Evolutionary conservation across 495 filamentous ascomycete species (phyloP), one percentile per base, ranked within the genome.

Genomic region (Neurospora hispaniola): DNA sequence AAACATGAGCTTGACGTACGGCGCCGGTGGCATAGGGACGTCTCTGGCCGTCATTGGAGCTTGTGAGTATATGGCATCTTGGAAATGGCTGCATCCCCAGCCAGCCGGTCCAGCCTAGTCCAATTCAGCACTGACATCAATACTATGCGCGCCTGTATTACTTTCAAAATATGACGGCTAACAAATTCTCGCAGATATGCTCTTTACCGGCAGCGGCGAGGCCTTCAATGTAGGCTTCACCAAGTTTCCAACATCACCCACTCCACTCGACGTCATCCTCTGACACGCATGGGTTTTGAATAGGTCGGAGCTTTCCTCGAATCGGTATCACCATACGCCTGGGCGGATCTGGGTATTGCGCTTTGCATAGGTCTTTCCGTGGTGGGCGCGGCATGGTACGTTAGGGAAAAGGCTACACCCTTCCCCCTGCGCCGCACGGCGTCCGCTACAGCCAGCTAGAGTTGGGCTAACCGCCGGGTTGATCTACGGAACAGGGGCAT

Each of bases 281-380:
- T 85, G 74, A 73, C 69, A 71, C 38, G 20, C 14, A 73, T 66
- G 75, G 93, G 96, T 88, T 85, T 88, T 69, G 96, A 97, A 83
- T 97, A 99, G 85, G 91, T 98, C 81, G 96, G 96, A 81, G 88
- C 90, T 82, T 98, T 98, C 82, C 88, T 99, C 81, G 94, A 98
- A 83, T 89, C 90, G 74, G 90, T 97, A 76, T 98, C 96, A 70
- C 96, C 96, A 9, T 97, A 94, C 80, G 92, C 92, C 66, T 99
- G 94, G 93, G 96, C 94, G 74, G 88, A 88, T 79, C 80, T 96
- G 59, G 96, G 96, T 75, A 97, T 98, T 75, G 92, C 90, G 35
- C 89, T 98, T 75, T 98, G 96, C 82, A 98, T 98, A 78, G 94
- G 94, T 27, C 86, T 97, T 44, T 98, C 96, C 70, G 94, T 97